Base-by-base conservation (phyloP, 805 yeast species). In the Wickerhamiella allomyrinae region DNA sequence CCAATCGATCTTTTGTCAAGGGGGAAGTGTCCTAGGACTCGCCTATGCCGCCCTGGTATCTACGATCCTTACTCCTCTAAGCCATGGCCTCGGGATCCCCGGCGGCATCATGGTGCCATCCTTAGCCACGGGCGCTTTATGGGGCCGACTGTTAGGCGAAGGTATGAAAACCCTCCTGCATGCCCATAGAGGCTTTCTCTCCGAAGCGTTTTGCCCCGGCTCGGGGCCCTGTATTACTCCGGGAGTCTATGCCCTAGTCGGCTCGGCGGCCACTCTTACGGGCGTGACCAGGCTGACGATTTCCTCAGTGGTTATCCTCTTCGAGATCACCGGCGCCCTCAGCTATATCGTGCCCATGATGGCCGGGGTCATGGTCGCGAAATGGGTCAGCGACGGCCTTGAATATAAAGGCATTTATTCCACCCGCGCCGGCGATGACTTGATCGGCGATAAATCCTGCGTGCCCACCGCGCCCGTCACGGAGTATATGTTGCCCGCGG, bases 71-170 rank as follows among this genome's bases (percentile, higher is more conserved):
- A 65, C 84, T 0, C 69, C 83, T 0, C 77, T 78, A 49, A 67
- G 89, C 0, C 80, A 74, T 57, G 86, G 93, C 1, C 65, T 77
- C 2, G 65, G 70, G 21, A 63, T 85, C 11, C 98, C 98, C 0
- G 94, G 96, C n/a, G 98, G 98, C 13, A 84, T 89, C 5, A 80
- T 91, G 61, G 94, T 91, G 41, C 98, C 98, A 2, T 82, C 95
- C 1, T 84, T 91, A 94, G 87, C 95, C 0, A 81, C 86, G 1
- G 98, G 98, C 19, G 96, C 97, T 0, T 75, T 94, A 0, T 81
- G 84, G 60, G 98, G 98, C 7, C 69, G 96, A 41, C 79, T 87
- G 0, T 53, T 91, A 10, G 96, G 98, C 4, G 63, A 85, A 7
- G 46, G 80, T 5, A 76, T 84, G 45, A 81, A 82, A 48, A 56